Evolutionary conservation across 2,329 filamentous ascomycete species (phyloP), one percentile per base, ranked within the genome.

Genomic region (Penicillium concentricum): DNA sequence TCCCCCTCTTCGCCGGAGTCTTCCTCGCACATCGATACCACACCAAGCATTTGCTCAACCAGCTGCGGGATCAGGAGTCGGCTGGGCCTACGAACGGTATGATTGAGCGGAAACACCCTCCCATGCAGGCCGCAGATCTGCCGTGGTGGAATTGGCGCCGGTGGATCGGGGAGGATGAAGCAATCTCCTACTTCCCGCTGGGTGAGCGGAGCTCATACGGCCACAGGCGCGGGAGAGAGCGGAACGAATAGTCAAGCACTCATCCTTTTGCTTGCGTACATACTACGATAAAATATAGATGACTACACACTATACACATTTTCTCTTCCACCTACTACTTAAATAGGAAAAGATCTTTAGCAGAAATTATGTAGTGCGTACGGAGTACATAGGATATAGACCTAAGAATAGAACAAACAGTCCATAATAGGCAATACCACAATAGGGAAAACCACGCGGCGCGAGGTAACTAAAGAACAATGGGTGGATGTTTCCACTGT

Each of bases 81-180:
- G 58, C 61, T 15, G 64, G 65, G 52, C 42, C 50, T 13, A 41
- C 67, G 32, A 55, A 64, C 34, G 63, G 47, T 8, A 58, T 59
- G 46, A 26, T 50, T 9, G 64, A 67, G 51, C 50, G 57, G 28
- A 69, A 69, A 54, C 34, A 55, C n/a, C 34, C 53, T n/a, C 53
- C 57, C 6, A 3, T 35, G 6, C 38, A 22, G 10, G 38, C 51
- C 30, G 49, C 32, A 15, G 51, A 59, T 16, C 51, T 62, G 16
- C 59, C 65, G 18, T 73, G 71, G 71, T 74, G 71, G 72, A 61
- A 69, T 54, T 71, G 63, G 68, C 65, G 61, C 15, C 62, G 68
- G 55, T 73, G 69, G 70, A 60, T 48, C 10, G 51, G 49, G 34
- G 46, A 43, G 6, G 46, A 54, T 26, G 62, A 65, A 28, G 51